Conservation (phyloP, 495 filamentous ascomycete species). For the Cairneyella variabilis region DNA sequence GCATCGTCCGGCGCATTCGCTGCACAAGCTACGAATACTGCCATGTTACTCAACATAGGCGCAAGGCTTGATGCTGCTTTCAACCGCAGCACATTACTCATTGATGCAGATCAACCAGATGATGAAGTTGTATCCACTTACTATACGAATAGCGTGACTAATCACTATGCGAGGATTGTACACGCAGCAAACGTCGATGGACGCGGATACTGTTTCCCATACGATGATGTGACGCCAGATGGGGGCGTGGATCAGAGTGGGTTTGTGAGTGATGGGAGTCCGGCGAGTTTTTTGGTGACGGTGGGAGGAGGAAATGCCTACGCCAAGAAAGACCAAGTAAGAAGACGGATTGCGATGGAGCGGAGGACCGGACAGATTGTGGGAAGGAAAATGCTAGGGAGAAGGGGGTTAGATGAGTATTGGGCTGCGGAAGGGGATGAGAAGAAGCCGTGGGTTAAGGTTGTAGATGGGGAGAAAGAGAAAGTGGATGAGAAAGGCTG, state of each 20-base stretch:
- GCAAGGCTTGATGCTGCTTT: conserved; percentile 66
- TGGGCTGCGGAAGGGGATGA: conserved; percentile 5
- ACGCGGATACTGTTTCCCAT: conserved; percentile 70
- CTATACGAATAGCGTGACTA: conserved; percentile 55
- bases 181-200: conserved; percentile 58
- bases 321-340: not conserved
- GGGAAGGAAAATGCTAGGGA: too few relatives aligned
- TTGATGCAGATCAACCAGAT: conserved; percentile 45
- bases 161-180: conserved; percentile 66
- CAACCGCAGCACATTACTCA: conserved; percentile 60
- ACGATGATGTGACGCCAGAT: conserved; percentile 65
- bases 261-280: conserved; percentile 53
- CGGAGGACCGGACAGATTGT: conserved; percentile 8
- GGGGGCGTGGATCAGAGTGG: conserved; percentile 59
- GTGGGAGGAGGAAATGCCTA: conserved; percentile 49
- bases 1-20: conserved; percentile 65
- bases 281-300: conserved; percentile 54
- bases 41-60: conserved; percentile 45
- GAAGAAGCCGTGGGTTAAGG: too few relatives aligned
- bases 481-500: not conserved
- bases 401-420: too few relatives aligned
- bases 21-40: conserved; percentile 30
- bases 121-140: conserved; percentile 39
- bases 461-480: too few relatives aligned
- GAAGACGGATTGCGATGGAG: not conserved